Evolutionary conservation across 2,329 filamentous ascomycete species (phyloP), one percentile per base, ranked within the genome.

Genomic region (Pseudogymnoascus sp.): DNA sequence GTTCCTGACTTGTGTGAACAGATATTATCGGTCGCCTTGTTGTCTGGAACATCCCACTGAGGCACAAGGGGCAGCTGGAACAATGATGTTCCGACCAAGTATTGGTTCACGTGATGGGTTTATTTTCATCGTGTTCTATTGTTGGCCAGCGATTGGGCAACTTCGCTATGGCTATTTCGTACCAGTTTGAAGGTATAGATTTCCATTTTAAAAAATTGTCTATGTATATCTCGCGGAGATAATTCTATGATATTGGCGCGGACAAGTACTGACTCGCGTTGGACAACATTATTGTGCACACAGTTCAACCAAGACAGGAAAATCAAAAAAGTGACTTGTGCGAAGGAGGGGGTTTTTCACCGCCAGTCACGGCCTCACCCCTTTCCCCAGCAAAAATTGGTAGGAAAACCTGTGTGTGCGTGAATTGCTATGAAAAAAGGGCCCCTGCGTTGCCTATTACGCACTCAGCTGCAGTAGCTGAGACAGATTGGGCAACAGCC

Each of bases 21-120:
- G 47, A 57, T 57, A 57, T 57, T 57, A 57, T 57, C 47, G 47
- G 47, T 31, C 47, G 47, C 47, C 47, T 57, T 57, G 47, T 57
- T 57, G 47, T 57, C 47, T 57, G 47, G 47, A 57, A 57, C 47
- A 57, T 57, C 47, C 47, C 47, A 57, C 47, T 19, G 26, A 57
- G 47, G 47, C 47, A 57, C 47, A 57, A 57, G 47, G 47, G 47
- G 47, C 47, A 57, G 47, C 47, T 57, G 47, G 47, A 57, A 57
- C 6, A 57, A 57, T 57, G 47, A 57, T 57, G 47, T 57, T 57
- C 47, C 47, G 47, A 6, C 3, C 3, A 33, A 8, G 26, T 57
- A 57, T 10, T 9, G 4, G 9, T 31, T 33, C 47, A 57, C 47
- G 47, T 57, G 47, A 57, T 57, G 10, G 21, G 23, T 6, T 57